Conservation (phyloP, 2,329 filamentous ascomycete genomes). For the Cordyceps farinosa region DNA sequence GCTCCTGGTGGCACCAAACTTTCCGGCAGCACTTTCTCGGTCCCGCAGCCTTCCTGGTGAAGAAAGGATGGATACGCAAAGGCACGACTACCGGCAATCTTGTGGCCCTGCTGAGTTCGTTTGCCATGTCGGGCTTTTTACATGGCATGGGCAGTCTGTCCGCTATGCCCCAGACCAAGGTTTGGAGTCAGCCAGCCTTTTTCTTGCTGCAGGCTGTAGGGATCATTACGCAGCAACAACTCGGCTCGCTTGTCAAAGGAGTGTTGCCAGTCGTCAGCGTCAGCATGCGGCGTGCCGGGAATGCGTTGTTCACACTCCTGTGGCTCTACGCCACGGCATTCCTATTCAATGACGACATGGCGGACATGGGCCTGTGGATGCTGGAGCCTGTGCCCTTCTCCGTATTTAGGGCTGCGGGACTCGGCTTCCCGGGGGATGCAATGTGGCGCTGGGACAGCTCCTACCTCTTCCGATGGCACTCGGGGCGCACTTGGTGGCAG, state of each 20-base stretch:
- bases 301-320: constrained; percentile 56
- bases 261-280: constrained; percentile 40
- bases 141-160: constrained; percentile 70
- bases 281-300: constrained; percentile 48
- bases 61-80: constrained; percentile 36
- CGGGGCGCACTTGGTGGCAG: constrained; percentile 61
- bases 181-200: constrained; percentile 60
- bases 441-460: constrained; percentile 65
- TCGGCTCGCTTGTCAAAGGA: constrained; percentile 33
- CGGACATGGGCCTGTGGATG: constrained; percentile 70
- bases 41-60: constrained; percentile 49
- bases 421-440: constrained; percentile 56
- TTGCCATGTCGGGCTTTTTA: constrained; percentile 62
- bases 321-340: constrained; percentile 69
- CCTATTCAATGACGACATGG: constrained; percentile 72
- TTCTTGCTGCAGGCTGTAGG: constrained; percentile 69
- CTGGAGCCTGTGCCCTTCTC: constrained; percentile 80
- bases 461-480: constrained; percentile 53
- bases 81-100: constrained; percentile 26
- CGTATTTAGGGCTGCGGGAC: constrained; percentile 60
- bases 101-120: constrained; percentile 40
- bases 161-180: constrained; percentile 49
- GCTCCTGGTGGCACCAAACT: constrained; percentile 84
- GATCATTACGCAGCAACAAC: constrained; percentile 53
- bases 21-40: constrained; percentile 72